Evolutionary conservation across 164 flowering plant genomes (phyloP), one percentile per base, ranked within the genome.

Genomic region (Aristolochia contorta): DNA sequence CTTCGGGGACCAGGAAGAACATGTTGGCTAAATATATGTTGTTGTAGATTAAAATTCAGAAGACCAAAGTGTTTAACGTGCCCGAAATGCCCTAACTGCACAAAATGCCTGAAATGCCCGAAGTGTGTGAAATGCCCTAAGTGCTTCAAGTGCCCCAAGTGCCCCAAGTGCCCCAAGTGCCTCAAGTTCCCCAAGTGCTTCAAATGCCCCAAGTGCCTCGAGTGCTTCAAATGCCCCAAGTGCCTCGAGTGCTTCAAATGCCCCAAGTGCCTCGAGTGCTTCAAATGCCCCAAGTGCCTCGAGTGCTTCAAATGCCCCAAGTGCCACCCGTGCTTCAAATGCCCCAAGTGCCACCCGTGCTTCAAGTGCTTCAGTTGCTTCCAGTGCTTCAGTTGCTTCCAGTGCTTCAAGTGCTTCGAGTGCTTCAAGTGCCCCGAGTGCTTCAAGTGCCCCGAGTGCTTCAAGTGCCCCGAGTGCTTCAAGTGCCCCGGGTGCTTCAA

Each of bases 31-130:
- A 58, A 69, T 58, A 52, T 14, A 16, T 58, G 61, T 47, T 76
- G 87, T 62, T 71, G 62, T 50, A 51, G 47, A 57, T 20, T 74
- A 22, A 82, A 78, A 51, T 33, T 64, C 48, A 48, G 67, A 18
- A 16, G 52, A 16, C 10, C 19, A 1, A 49, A 49, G 21, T 49
- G 52, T 20, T 1, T 16, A 49, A 49, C 52, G 47, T 4, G 47
- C 13, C 59, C 59, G 20, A 37, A 57, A 9, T 57, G 43, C 24
- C 9, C 21, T 47, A 21, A 73, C 27, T 82, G 79, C 54, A 22
- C 63, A 33, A 57, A 72, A 45, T 52, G 64, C 56, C 80, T 79
- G 21, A 57, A 57, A 7, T 57, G 59, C 47, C 43, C 13, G 48
- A 21, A 73, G 22, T 82, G 79, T 51, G 19, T 61, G 27, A 57